Conservation (phyloP, 495 filamentous ascomycete genomes). For the Pseudevernia furfuracea region DNA sequence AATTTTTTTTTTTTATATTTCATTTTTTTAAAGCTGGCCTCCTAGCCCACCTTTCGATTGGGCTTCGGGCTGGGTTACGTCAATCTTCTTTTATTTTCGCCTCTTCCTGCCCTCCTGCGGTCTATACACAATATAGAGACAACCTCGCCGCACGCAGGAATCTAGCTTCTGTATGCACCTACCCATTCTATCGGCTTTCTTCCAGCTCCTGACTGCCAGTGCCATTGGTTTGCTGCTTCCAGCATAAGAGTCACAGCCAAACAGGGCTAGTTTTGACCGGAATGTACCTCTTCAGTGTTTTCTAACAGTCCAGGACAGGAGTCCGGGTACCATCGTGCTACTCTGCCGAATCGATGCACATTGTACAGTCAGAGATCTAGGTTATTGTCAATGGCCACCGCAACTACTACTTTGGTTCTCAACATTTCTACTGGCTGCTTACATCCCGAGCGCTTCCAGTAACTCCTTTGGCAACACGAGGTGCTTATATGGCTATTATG, state of each 20-base stretch:
- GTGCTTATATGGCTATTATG: constrained; percentile 59
- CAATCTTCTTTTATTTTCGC: too few relatives aligned
- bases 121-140: constrained; percentile 64
- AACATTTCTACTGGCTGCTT: constrained; percentile 48
- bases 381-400: constrained; percentile 24
- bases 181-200: constrained; percentile 54
- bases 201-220: constrained; percentile 50
- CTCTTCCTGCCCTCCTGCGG: constrained; percentile 58
- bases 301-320: constrained; percentile 52
- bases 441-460: constrained; percentile 46
- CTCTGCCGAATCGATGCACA: constrained; percentile 52
- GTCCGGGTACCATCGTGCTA: constrained; percentile 35
- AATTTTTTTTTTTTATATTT: too few relatives aligned
- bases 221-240: constrained; percentile 53
- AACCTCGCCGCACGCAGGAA: constrained; percentile 55
- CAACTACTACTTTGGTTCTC: constrained; percentile 40
- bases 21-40: too few relatives aligned
- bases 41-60: constrained; percentile 43
- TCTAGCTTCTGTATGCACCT: constrained; percentile 57
- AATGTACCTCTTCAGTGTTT: constrained; percentile 40
- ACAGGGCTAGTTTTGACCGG: constrained; percentile 44
- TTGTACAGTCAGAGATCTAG: constrained; percentile 54
- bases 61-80: too few relatives aligned
- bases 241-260: constrained; percentile 23
- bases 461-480: constrained; percentile 45